phyloP scores from a whole-genome alignment of 139 green algal genomes.

The Astrephomene gubernaculifera region DNA sequence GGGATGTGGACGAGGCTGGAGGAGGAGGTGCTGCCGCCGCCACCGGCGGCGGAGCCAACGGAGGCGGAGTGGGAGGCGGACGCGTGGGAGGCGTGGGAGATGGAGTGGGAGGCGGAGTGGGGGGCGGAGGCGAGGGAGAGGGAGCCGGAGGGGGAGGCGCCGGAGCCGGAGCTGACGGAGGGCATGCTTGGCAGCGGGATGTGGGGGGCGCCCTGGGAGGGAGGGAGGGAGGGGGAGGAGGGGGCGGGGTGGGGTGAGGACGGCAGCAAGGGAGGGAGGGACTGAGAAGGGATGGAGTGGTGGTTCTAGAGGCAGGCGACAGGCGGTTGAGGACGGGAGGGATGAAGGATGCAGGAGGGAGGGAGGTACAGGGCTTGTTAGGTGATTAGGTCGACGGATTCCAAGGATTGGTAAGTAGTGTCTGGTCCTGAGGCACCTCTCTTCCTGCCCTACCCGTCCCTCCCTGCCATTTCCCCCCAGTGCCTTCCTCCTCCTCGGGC shows the following conservation, averaged over 20 bases:
- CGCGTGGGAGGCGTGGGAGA: not conserved
- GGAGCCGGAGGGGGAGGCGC: not conserved
- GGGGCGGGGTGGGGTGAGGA: not conserved
- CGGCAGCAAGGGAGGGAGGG: not conserved
- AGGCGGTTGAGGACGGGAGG: too few relatives aligned
- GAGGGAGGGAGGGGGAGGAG: not conserved
- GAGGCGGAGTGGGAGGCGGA: not conserved
- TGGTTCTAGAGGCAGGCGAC: too few relatives aligned
- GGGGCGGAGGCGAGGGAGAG: not conserved
- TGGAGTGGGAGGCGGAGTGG: not conserved
- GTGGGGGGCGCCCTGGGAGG: not conserved
- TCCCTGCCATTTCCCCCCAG: too few relatives aligned
- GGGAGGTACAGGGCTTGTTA: too few relatives aligned
- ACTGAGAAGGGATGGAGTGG: too few relatives aligned
- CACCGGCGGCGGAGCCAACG: not conserved
- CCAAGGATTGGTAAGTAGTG: too few relatives aligned
- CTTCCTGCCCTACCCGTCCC: too few relatives aligned
- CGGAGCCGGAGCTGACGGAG: not conserved
- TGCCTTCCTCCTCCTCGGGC: not conserved
- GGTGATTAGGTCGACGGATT: too few relatives aligned
- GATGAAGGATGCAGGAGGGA: too few relatives aligned
- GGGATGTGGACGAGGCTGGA: constrained; percentile 56
- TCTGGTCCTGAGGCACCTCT: too few relatives aligned
- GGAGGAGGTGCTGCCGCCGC: not conserved
- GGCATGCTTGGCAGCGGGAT: not conserved